Percentiles rank a stretch among this genome's conserved stretches.
Conservation (phyloP, 1,284 basidiomycete species). For the Neotropicomus parvogracilis region DNA sequence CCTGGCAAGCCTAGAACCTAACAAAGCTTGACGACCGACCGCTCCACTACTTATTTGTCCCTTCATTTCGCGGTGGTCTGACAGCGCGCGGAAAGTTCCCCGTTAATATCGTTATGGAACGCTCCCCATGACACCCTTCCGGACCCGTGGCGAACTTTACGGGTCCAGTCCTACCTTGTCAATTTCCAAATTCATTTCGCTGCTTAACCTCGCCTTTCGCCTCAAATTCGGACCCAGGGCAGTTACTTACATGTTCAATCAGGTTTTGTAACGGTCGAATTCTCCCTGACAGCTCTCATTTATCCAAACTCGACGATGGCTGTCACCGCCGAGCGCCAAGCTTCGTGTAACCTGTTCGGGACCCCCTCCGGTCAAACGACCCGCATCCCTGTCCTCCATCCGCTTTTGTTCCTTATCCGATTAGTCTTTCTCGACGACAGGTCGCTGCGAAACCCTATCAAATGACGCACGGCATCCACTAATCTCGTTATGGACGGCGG, state of each 20-base stretch:
- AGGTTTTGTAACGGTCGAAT: constrained; percentile 25
- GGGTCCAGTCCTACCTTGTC: constrained; percentile 13
- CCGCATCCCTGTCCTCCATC: constrained; percentile 15
- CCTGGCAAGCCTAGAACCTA: constrained; percentile 15
- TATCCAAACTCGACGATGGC: constrained; percentile 33
- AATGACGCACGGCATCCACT: constrained; percentile 34
- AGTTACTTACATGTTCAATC: constrained; percentile 18
- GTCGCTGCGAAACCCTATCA: constrained; percentile 36
- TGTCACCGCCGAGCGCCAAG: constrained; percentile 17
- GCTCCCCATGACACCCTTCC: constrained; percentile 15
- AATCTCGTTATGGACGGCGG: constrained; percentile 25
- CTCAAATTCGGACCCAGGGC: constrained; percentile 29
- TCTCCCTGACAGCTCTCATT: constrained; percentile 31
- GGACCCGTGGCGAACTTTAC: constrained; percentile 25
- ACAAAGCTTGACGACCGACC: constrained; percentile 20
- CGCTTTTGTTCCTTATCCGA: constrained; percentile 29
- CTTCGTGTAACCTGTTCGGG: constrained; percentile 26
- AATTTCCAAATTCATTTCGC: constrained; percentile 26
- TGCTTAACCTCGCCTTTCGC: constrained; percentile 21
- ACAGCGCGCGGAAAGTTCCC: constrained; percentile 24
- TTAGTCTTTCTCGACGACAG: constrained; percentile 39
- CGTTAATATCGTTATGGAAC: constrained; percentile 36
- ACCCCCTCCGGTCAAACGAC: constrained; percentile 19
- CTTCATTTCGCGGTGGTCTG: constrained; percentile 16
- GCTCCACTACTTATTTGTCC: constrained; percentile 8